These are phyloP conservation scores for Silene coronaria DNA, from an alignment of 179 eudicot genomes.

Conservation along the genomic window DNA sequence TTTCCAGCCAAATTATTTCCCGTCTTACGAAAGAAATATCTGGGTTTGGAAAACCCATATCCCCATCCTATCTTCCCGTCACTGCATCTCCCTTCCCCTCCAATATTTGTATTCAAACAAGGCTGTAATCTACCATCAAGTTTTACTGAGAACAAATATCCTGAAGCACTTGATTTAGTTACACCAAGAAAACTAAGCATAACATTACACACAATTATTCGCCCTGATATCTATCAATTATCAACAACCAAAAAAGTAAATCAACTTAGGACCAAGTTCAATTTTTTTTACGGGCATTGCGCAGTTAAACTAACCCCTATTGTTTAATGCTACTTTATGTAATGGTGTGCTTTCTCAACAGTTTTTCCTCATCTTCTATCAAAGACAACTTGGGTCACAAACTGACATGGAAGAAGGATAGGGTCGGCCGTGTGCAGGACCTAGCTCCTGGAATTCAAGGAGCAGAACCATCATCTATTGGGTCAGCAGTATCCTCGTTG, in stretches of 20 bases:
- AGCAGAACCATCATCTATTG: constrained; percentile 24
- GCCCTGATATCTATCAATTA: not conserved
- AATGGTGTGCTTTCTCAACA: constrained; percentile 1
- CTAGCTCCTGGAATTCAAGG: constrained; percentile 12
- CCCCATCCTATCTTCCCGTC: too few relatives aligned
- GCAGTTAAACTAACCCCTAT: not conserved
- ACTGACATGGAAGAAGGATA: not conserved
- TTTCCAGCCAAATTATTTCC: too few relatives aligned
- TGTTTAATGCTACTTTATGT: constrained; percentile 3
- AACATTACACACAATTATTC: not conserved
- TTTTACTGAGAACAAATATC: not conserved
- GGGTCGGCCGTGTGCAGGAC: not conserved
- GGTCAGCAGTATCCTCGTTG: constrained; percentile 28
- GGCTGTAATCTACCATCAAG: not conserved
- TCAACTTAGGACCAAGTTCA: not conserved
- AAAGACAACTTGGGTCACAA: not conserved
- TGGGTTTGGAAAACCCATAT: too few relatives aligned
- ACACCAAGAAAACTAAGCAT: not conserved
- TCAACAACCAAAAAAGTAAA: not conserved
- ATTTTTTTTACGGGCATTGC: too few relatives aligned
- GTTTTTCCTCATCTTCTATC: not conserved
- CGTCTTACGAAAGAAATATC: too few relatives aligned
- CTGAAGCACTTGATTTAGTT: not conserved
- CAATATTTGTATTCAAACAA: too few relatives aligned
- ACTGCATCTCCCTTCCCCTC: too few relatives aligned